These are phyloP conservation scores for Spirogloea muscicola DNA, from an alignment of 139 green algal genomes.

Conservation along the genomic window DNA sequence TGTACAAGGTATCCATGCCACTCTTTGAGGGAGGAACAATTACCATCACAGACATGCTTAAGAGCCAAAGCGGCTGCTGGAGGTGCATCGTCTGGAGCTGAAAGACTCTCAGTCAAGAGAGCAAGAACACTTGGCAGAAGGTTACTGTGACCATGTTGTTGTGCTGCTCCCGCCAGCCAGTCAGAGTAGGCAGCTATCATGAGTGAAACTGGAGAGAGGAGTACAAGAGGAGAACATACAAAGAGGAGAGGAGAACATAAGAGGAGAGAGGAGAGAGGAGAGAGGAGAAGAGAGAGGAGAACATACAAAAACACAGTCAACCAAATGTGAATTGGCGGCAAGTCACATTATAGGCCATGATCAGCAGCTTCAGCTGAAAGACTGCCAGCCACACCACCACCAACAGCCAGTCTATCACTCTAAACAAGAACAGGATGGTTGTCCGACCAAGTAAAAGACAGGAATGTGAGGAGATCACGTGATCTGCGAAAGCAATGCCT, in stretches of 20 bases:
- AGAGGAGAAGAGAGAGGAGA: no score
- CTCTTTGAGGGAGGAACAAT: no score
- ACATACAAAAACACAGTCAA: not conserved
- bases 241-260: no score
- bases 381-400: not conserved
- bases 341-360: no score
- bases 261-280: no score
- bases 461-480: not conserved
- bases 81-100: constrained; percentile 13
- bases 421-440: no score
- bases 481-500: not conserved
- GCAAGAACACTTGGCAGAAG: constrained; percentile 17
- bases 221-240: no score
- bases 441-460: no score
- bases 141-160: not conserved
- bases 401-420: not conserved
- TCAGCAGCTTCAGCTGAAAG: no score
- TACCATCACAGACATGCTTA: constrained; percentile 43
- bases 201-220: constrained; percentile 35
- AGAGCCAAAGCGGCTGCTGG: constrained; percentile 32
- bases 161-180: constrained; percentile 17
- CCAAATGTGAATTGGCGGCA: no score
- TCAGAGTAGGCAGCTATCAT: constrained; percentile 41
- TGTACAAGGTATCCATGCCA: no score
- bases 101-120: constrained; percentile 29